Evolutionary conservation across 108 stramenopile genomes (phyloP).

Genomic region (Ochromonas danica): DNA sequence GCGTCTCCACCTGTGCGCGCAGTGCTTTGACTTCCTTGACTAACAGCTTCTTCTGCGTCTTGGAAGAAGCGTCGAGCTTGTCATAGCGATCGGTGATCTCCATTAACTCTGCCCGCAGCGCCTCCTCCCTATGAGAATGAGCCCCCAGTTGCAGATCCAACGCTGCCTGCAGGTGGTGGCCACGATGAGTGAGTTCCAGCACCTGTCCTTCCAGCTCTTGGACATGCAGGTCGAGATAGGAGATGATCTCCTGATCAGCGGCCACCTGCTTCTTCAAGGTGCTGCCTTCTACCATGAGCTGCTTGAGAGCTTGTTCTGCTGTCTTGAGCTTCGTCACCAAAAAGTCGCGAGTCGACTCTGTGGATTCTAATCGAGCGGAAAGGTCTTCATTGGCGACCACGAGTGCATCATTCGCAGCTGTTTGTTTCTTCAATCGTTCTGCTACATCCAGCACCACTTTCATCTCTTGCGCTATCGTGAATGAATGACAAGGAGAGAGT

Average conservation of each 20-base stretch:
- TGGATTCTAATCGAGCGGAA: background rate
- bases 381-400: background rate
- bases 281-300: background rate
- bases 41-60: slow-evolving; percentile 16
- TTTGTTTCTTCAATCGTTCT: background rate
- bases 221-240: slow-evolving; percentile 19
- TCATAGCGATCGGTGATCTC: background rate
- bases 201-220: slow-evolving; percentile 4
- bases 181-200: background rate
- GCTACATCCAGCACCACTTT: background rate
- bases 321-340: background rate
- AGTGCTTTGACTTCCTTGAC: slow-evolving; percentile 7
- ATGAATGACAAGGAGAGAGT: background rate
- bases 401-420: background rate
- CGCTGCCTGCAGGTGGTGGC: background rate
- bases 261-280: background rate
- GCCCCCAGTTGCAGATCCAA: slow-evolving; percentile 7
- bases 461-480: background rate
- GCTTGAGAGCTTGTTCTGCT: background rate
- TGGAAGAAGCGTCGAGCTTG: background rate
- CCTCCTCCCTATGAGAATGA: slow-evolving; percentile 1
- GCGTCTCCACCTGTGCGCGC: background rate
- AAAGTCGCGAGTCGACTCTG: background rate
- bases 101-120: background rate
- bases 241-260: background rate